Percentiles rank a stretch among this genome's conserved stretches.
phyloP scores from a whole-genome alignment of 257 asterid genomes.

The Apocynum venetum region DNA sequence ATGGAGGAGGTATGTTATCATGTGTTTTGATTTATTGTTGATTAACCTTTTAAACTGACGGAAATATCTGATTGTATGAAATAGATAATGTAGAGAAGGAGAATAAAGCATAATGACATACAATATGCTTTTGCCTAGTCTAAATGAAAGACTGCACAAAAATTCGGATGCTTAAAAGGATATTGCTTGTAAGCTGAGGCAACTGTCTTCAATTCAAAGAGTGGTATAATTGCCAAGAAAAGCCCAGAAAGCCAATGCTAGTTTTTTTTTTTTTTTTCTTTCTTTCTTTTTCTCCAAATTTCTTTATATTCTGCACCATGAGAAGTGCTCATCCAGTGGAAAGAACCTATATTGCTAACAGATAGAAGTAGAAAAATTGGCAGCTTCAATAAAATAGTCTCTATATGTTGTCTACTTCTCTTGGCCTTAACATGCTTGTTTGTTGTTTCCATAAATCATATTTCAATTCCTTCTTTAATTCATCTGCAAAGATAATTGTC shows the following conservation, averaged over 20 bases:
- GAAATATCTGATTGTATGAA: not conserved
- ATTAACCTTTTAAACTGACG: not conserved
- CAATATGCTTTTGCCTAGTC: not conserved
- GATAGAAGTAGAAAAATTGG: not conserved
- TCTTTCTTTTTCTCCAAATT: not conserved
- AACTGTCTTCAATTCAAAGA: not conserved
- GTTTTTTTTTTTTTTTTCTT: not conserved
- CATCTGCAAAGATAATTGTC: slow-evolving; percentile 19
- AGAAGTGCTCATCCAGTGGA: not conserved
- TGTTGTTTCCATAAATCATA: not conserved
- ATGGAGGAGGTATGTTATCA: slow-evolving; percentile 73
- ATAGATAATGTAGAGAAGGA: not conserved
- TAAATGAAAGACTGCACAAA: not conserved
- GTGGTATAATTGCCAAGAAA: no score
- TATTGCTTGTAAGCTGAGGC: not conserved
- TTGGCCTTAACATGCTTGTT: not conserved
- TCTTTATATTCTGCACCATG: not conserved
- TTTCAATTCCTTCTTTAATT: slow-evolving; percentile 12
- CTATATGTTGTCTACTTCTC: not conserved
- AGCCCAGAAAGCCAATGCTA: not conserved
- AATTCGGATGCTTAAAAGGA: not conserved
- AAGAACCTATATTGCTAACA: not conserved
- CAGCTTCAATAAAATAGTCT: not conserved
- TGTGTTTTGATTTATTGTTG: not conserved
- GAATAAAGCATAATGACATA: not conserved